These are phyloP conservation scores for Kodamaea neixiangensis DNA, from an alignment of 805 yeast genomes.

Conservation along the genomic window DNA sequence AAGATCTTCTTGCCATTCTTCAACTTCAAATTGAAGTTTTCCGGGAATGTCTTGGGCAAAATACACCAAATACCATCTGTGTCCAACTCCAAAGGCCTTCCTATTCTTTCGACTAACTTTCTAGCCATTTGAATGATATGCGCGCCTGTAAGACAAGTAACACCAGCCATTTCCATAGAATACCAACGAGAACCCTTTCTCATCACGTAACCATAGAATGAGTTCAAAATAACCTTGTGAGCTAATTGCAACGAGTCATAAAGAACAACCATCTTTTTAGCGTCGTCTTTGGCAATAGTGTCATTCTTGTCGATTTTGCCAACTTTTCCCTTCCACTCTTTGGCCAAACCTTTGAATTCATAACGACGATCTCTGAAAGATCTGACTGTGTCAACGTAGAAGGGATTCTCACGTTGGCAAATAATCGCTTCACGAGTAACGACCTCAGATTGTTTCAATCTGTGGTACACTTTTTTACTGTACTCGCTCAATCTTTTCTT, in stretches of 20 bases:
- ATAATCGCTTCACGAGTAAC: slow-evolving; percentile 90
- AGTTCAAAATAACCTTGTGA: slow-evolving; percentile 93
- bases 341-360: slow-evolving; percentile 90
- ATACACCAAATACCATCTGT: slow-evolving; percentile 99
- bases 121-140: slow-evolving; percentile 98
- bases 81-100: slow-evolving; percentile 93
- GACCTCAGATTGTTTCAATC: slow-evolving; percentile 77
- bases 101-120: slow-evolving; percentile 83
- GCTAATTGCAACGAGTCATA: slow-evolving; percentile 96
- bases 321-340: slow-evolving; percentile 87
- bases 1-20: slow-evolving; percentile 76
- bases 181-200: slow-evolving; percentile 99
- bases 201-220: slow-evolving; percentile 98
- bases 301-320: slow-evolving; percentile 54
- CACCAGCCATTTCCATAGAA: slow-evolving; percentile 99
- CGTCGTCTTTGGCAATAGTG: slow-evolving; percentile 74
- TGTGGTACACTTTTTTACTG: slow-evolving; percentile 81
- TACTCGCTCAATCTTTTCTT: slow-evolving; percentile 81
- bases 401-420: slow-evolving; percentile 97
- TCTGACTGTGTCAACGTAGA: slow-evolving; percentile 92
- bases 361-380: slow-evolving; percentile 94
- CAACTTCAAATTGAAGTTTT: slow-evolving; percentile 69
- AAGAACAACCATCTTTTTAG: slow-evolving; percentile 87
- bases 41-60: slow-evolving; percentile 90
- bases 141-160: slow-evolving; percentile 97